phyloP scores from a whole-genome alignment of 2,329 filamentous ascomycete species.

The Calonectria pseudoreteaudii region DNA sequence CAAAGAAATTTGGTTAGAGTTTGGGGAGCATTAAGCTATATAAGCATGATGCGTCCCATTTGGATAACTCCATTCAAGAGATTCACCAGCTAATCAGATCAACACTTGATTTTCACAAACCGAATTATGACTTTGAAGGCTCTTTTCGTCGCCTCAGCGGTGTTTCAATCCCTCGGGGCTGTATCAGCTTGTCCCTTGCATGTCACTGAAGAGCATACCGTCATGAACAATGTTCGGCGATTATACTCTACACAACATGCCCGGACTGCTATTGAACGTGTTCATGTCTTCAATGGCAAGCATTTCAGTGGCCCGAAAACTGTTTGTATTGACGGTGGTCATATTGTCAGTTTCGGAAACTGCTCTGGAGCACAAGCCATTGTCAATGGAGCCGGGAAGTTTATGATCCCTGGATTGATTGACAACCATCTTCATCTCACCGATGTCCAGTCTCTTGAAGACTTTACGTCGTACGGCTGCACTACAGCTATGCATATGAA shows the following conservation, averaged over 20 bases:
- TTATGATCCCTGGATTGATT: neutral
- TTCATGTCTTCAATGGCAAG: neutral
- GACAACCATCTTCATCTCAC: neutral
- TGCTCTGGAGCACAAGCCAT: neutral
- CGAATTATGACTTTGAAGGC: neutral
- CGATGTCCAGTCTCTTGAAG: neutral
- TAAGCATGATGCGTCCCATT: neutral
- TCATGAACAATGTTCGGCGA: neutral
- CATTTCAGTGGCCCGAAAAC: neutral
- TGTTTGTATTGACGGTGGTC: neutral
- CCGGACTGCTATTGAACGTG: neutral
- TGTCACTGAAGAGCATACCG: neutral
- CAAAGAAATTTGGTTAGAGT: too few relatives aligned
- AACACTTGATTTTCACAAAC: neutral
- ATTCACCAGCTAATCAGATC: neutral
- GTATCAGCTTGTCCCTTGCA: neutral
- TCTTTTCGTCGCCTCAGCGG: neutral
- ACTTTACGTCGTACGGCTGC: neutral
- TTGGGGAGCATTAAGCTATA: neutral
- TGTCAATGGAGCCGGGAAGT: neutral
- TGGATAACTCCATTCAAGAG: neutral
- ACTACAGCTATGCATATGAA: conserved; percentile 8
- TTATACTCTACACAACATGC: neutral
- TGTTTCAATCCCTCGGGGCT: neutral
- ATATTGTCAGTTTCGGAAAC: neutral